phyloP scores from a whole-genome alignment of 2,329 filamentous ascomycete species.

The Raffaelea arxii region DNA sequence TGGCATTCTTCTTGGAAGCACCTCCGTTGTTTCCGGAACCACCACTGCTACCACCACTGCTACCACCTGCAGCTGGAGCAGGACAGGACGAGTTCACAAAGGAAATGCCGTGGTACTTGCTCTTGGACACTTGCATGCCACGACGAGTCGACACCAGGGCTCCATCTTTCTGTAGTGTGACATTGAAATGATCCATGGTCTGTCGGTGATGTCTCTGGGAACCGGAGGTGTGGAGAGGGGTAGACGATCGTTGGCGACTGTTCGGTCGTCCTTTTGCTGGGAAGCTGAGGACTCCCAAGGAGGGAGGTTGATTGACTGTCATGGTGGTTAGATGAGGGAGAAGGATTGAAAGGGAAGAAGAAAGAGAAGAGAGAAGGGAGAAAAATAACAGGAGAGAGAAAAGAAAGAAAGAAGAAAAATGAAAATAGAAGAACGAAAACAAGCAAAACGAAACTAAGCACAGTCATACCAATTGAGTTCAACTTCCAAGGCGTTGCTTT shows the following conservation, averaged over 20 bases:
- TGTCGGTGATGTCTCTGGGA: background rate
- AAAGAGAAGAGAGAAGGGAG: no score
- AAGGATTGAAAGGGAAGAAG: no score
- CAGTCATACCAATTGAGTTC: no score
- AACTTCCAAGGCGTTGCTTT: no score
- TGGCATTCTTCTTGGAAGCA: background rate
- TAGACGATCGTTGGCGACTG: background rate
- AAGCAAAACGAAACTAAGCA: no score
- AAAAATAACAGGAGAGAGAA: no score
- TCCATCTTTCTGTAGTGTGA: conserved; percentile 25
- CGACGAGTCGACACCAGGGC: conserved; percentile 26
- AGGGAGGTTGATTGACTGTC: no score
- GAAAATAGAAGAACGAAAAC: no score
- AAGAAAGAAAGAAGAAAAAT: no score
- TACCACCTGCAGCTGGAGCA: conserved; percentile 2
- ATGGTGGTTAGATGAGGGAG: no score
- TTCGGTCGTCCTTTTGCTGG: no score
- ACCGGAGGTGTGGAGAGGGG: background rate
- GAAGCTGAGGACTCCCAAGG: no score
- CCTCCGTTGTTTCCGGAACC: background rate
- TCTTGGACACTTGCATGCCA: conserved; percentile 29
- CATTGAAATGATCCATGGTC: conserved; percentile 29
- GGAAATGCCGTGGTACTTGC: conserved; percentile 27
- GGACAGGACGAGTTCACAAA: conserved; percentile 26
- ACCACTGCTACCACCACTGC: background rate